phyloP scores from a whole-genome alignment of 2,329 filamentous ascomycete genomes.

The Orbilia oligospora region DNA sequence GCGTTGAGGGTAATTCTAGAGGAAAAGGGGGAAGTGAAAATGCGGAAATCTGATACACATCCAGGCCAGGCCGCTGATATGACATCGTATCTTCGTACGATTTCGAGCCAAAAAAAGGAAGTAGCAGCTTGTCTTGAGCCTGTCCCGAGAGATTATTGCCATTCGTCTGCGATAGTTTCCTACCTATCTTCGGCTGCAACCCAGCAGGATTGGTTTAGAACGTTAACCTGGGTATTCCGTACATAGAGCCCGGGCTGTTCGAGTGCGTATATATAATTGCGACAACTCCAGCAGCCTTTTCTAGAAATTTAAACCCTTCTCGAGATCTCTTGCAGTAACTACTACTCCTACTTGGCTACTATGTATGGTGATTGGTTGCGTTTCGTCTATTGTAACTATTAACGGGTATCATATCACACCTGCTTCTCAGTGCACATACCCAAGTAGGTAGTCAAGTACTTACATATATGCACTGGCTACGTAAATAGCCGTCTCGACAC shows the following conservation, averaged over 20 bases:
- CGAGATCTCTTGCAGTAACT: background rate
- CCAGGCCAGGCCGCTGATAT: conserved; percentile 29
- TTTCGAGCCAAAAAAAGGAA: conserved; percentile 44
- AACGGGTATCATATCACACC: conserved; percentile 15
- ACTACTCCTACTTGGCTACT: too few species aligned
- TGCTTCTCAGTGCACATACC: conserved; percentile 21
- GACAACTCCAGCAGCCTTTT: conserved; percentile 34
- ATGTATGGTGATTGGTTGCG: background rate
- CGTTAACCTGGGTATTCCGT: conserved; percentile 35
- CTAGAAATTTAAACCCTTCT: conserved; percentile 16
- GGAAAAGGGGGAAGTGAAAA: conserved; percentile 41
- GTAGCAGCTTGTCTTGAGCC: conserved; percentile 31
- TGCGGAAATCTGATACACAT: conserved; percentile 38
- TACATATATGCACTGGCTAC: too few species aligned
- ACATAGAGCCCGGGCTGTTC: conserved; percentile 30
- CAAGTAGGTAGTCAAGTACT: background rate
- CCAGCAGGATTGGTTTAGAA: conserved; percentile 29
- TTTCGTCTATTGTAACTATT: conserved; percentile 17
- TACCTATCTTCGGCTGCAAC: conserved; percentile 36
- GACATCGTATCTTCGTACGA: conserved; percentile 30
- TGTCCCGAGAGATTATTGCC: conserved; percentile 60
- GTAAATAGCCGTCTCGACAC: conserved; percentile 10
- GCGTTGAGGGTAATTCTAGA: conserved; percentile 30
- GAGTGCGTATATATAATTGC: conserved; percentile 48
- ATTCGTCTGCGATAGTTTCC: conserved; percentile 52